Base-by-base conservation (phyloP, 169 alveolate species). In the Cryptosporidium sp. region DNA sequence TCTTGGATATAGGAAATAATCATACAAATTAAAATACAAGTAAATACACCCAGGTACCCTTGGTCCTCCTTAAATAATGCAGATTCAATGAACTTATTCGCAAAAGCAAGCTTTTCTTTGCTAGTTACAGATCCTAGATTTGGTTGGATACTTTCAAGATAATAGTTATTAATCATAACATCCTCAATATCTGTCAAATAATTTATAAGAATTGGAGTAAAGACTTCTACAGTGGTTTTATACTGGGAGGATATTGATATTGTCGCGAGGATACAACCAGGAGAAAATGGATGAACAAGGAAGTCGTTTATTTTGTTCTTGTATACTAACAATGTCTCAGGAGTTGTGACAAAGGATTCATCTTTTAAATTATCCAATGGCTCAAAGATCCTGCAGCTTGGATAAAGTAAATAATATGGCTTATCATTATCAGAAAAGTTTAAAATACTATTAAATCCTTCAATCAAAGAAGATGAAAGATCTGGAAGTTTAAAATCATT, bases 311-410 rank as follows among this genome's bases (percentile, higher is more conserved):
- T 18, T 50, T 80, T 80, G 21, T 61, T 80, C 55, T 43, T 37
- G 45, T 62, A 80, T 4, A 35, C 45, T 4, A 23, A 16, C 35
- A 80, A 31, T 7, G 75, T 62, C 39, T 80, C 65, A n/a, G 62
- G 55, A 14, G 65, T 80, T 31, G 89, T 62, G 0, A 80, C 75
- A 80, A 61, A 62, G 0, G 89, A 0, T 18, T 80, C 89, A 65
- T 80, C 89, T 45, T 80, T 80, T 39, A 80, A 26, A 26, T 80
- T 80, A 48, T 80, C 89, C 21, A 80, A 33, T 1, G 73, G 89
- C 31, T 80, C 89, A 80, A 80, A 80, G 10, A 80, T 39, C 7
- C 89, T 59, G 50, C 89, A 80, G 35, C 55, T 80, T 61, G 89
- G 89, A 39, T 80, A 80, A 10, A 80, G 75, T 45, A 80, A 26